Percentiles rank a stretch among this genome's conserved stretches.
phyloP scores from a whole-genome alignment of 2,329 filamentous ascomycete genomes.

The Paramyrothecium sp. region DNA sequence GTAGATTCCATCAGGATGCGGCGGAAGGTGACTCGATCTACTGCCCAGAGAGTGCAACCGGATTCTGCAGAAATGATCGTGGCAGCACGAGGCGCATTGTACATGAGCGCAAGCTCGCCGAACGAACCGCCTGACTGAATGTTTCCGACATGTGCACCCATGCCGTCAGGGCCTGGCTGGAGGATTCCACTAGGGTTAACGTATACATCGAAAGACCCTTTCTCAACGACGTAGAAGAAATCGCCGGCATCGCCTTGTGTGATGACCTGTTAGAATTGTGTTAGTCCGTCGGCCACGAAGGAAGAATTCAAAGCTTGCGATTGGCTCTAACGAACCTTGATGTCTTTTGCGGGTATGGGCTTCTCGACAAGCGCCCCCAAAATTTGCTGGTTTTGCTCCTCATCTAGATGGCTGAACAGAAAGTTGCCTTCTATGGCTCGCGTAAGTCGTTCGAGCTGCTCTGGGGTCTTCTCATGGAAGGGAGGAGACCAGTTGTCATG shows the following conservation, averaged over 20 bases:
- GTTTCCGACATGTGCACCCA: slow-evolving; percentile 78
- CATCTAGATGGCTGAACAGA: slow-evolving; percentile 89
- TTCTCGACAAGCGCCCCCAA: slow-evolving; percentile 92
- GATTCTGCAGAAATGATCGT: slow-evolving; percentile 84
- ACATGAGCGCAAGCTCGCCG: slow-evolving; percentile 96
- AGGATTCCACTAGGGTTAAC: slow-evolving; percentile 77
- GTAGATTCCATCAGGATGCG: slow-evolving; percentile 98
- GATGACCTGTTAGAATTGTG: slow-evolving; percentile 67
- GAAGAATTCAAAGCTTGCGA: not conserved
- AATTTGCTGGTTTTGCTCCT: slow-evolving; percentile 85
- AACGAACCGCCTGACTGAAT: slow-evolving; percentile 91
- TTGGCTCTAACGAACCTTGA: slow-evolving; percentile 49
- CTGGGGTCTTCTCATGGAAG: slow-evolving; percentile 75
- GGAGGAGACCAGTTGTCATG: slow-evolving; percentile 91
- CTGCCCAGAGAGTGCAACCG: slow-evolving; percentile 82
- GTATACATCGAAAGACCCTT: slow-evolving; percentile 85
- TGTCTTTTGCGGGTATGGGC: slow-evolving; percentile 86
- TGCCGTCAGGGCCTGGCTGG: slow-evolving; percentile 76
- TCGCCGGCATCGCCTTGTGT: slow-evolving; percentile 94
- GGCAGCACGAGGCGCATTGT: slow-evolving; percentile 93
- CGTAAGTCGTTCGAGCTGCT: slow-evolving; percentile 78
- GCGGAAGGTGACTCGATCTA: slow-evolving; percentile 95
- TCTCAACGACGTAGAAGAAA: slow-evolving; percentile 97
- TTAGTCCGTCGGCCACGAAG: slow-evolving; percentile 14
- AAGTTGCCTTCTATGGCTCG: slow-evolving; percentile 86